Evolutionary conservation across 1,284 basidiomycete species (phyloP), one percentile per base, ranked within the genome.

Genomic region (Rhodotorula sp.): DNA sequence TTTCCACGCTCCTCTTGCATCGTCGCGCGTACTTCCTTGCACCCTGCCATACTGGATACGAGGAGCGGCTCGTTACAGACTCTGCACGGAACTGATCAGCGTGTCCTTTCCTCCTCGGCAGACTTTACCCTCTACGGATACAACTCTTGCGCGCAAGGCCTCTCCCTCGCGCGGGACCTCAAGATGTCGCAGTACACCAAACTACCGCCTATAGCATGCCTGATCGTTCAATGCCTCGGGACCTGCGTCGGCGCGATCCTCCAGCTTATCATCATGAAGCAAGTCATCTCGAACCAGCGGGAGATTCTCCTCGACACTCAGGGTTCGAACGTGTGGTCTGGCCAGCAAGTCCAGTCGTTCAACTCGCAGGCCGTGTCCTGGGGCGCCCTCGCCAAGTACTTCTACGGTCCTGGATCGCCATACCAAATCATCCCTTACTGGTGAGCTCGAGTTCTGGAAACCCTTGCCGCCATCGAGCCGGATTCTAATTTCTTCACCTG

Each of bases 101-200:
- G 37, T 44, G 15, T 15, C 14, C 24, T 33, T 44, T 57, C 14
- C 29, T 44, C 46, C 4, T n/a, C 30, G 12, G 82, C n/a, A 81
- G 26, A 70, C 59, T 80, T 76, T 45, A 68, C 68, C 12, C 68
- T 74, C 51, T 76, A 75, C 62, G 70, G 71, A n/a, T 70, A 58
- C 65, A 48, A 65, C 58, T 62, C 83, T 18, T 81, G 24, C 85
- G 84, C 5, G 84, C 87, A 68, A 77, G 79, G 63, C 79, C 87
- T 71, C 83, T 85, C 42, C 79, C 83, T 70, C 84, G 79, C 86
- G 4, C 83, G 83, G 60, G 87, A 90, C 77, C 82, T 91, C 60
- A 91, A 91, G 80, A 83, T 91, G 70, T n/a, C 18, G 5, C 88
- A 90, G 77, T 90, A 91, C 80, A 86, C 88, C 73, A 90, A 91